phyloP scores from a whole-genome alignment of 768 basidiomycete genomes.

The Termitomyces eurrhizus region DNA sequence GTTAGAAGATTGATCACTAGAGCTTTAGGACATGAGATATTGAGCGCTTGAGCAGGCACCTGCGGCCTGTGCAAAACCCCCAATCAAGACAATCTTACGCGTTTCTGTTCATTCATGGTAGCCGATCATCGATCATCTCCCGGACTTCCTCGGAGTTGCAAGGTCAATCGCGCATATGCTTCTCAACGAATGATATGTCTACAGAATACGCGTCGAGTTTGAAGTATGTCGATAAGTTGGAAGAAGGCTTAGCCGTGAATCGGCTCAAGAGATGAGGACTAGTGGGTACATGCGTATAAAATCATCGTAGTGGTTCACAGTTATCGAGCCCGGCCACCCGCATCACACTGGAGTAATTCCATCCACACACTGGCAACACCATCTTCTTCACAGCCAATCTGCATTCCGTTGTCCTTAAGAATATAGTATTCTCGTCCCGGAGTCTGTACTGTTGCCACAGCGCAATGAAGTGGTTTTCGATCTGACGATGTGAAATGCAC shows the following conservation, averaged over 20 bases:
- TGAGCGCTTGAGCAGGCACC: neutral
- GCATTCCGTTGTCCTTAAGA: conserved; percentile 72
- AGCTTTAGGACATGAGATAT: neutral
- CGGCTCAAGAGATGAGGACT: neutral
- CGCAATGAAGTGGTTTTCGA: conserved; percentile 48
- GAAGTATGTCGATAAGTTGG: too few relatives aligned
- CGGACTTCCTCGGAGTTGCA: neutral
- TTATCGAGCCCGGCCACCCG: conserved; percentile 3
- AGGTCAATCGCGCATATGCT: neutral
- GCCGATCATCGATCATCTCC: too few relatives aligned
- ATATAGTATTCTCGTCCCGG: conserved; percentile 65
- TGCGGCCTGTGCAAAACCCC: too few relatives aligned
- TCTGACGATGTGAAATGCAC: conserved; percentile 53
- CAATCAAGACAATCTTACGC: neutral
- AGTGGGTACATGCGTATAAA: neutral
- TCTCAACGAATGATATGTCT: neutral
- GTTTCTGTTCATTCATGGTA: neutral
- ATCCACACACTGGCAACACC: conserved; percentile 64
- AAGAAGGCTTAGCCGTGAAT: too few relatives aligned
- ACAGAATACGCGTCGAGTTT: neutral
- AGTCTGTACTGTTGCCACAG: conserved; percentile 69
- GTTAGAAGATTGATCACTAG: neutral
- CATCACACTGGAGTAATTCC: conserved; percentile 46
- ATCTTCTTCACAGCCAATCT: conserved; percentile 73
- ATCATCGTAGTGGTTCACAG: neutral